Evolutionary conservation across 2,329 filamentous ascomycete genomes (phyloP).

Genomic region (Ophiostoma ulmi): DNA sequence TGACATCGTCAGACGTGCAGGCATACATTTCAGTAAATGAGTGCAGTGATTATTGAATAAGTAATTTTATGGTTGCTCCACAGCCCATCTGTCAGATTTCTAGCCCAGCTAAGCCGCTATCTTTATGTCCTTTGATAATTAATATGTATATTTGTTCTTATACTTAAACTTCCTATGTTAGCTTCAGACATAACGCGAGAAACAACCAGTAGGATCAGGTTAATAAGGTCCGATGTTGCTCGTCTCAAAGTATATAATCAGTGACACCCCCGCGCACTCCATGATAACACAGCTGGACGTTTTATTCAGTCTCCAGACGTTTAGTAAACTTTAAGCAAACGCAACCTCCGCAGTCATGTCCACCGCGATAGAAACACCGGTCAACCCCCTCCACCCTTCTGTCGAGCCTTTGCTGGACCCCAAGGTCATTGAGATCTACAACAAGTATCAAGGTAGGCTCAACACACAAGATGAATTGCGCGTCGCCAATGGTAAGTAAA

Average conservation of each 20-base stretch:
- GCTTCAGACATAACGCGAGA: neutral
- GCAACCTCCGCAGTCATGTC: neutral
- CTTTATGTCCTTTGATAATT: neutral
- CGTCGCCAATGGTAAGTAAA: neutral
- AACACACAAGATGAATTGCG: neutral
- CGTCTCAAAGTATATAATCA: neutral
- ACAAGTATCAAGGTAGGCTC: constrained; percentile 22
- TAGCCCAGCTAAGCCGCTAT: neutral
- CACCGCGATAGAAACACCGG: neutral
- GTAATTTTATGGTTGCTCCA: neutral
- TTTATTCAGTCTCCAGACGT: neutral
- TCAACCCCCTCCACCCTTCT: constrained; percentile 22
- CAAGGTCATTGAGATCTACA: constrained; percentile 24
- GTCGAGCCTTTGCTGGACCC: constrained; percentile 20
- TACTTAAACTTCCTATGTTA: neutral
- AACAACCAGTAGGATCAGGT: neutral
- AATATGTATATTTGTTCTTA: neutral
- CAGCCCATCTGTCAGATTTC: neutral
- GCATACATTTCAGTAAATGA: no score
- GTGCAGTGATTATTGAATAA: neutral
- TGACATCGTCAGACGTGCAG: neutral
- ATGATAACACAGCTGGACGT: neutral
- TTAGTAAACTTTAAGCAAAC: neutral
- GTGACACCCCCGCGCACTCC: neutral
- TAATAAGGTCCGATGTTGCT: neutral